Conservation (phyloP, 2,329 filamentous ascomycete genomes). For the Didymosphaeria variabile region DNA sequence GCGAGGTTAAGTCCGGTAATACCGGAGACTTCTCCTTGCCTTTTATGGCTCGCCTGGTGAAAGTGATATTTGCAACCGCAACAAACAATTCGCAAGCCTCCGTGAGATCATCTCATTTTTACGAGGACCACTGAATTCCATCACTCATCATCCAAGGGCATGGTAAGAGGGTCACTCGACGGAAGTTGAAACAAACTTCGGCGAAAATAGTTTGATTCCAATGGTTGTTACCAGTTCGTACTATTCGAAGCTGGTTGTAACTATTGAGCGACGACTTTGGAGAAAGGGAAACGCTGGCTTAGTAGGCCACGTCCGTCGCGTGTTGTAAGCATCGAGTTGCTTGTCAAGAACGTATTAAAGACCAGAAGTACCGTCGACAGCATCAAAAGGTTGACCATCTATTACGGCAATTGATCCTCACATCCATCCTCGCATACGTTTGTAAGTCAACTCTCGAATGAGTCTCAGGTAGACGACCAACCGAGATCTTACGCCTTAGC, state of each 20-base stretch:
- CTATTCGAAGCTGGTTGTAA: not conserved
- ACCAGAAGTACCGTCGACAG: not conserved
- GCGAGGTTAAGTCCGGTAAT: not conserved
- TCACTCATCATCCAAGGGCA: no score
- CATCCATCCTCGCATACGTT: no score
- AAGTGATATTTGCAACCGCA: no score
- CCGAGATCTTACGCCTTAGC: no score
- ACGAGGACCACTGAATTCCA: no score
- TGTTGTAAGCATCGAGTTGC: not conserved
- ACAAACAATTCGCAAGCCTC: no score
- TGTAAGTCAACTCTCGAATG: no score
- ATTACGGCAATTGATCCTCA: no score
- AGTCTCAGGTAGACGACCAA: no score
- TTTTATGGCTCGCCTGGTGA: not conserved
- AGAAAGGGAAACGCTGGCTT: not conserved
- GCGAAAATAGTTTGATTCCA: no score
- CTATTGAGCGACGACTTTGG: not conserved
- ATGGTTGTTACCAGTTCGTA: not conserved
- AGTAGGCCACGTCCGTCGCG: not conserved
- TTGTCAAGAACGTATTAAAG: not conserved
- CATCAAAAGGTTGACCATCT: not conserved
- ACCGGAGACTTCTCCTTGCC: not conserved
- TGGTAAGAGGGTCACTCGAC: no score
- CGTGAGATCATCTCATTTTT: no score
- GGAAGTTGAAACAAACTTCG: not conserved